phyloP scores from a whole-genome alignment of 768 basidiomycete genomes.

The Hirschioporus abietinus region DNA sequence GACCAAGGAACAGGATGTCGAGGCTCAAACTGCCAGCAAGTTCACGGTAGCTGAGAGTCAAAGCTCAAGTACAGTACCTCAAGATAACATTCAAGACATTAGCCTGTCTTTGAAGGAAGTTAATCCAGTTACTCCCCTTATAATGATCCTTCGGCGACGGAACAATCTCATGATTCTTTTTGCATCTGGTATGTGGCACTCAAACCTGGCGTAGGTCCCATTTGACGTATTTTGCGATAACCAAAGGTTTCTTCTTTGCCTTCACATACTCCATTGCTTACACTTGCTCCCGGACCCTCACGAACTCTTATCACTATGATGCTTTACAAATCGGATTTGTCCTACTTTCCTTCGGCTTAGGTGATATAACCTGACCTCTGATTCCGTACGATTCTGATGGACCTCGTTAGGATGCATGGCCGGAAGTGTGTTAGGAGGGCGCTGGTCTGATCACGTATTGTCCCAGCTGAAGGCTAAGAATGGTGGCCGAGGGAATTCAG shows the following conservation, averaged over 20 bases:
- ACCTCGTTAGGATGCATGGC: slow-evolving; percentile 34
- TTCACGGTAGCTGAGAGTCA: slow-evolving; percentile 2
- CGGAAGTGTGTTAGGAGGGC: slow-evolving; percentile 54
- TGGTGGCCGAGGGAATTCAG: slow-evolving; percentile 50
- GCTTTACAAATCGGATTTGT: slow-evolving; percentile 72
- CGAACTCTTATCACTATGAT: slow-evolving; percentile 54
- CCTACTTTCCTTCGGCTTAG: slow-evolving; percentile 63
- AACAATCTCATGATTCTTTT: slow-evolving; percentile 67
- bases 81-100: slow-evolving; percentile 27
- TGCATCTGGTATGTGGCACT: slow-evolving; percentile 45
- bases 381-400: neutral
- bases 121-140: slow-evolving; percentile 65
- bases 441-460: slow-evolving; percentile 51
- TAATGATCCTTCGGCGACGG: slow-evolving; percentile 46
- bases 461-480: slow-evolving; percentile 35
- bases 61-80: neutral
- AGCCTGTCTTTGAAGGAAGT: slow-evolving; percentile 62
- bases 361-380: neutral
- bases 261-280: slow-evolving; percentile 69
- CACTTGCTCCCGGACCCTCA: slow-evolving; percentile 68
- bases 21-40: slow-evolving; percentile 19
- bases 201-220: neutral
- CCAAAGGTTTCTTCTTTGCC: slow-evolving; percentile 57
- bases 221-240: slow-evolving; percentile 11
- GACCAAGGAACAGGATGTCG: slow-evolving; percentile 13